phyloP scores from a whole-genome alignment of 2,329 filamentous ascomycete species.

The Curvularia sp. region DNA sequence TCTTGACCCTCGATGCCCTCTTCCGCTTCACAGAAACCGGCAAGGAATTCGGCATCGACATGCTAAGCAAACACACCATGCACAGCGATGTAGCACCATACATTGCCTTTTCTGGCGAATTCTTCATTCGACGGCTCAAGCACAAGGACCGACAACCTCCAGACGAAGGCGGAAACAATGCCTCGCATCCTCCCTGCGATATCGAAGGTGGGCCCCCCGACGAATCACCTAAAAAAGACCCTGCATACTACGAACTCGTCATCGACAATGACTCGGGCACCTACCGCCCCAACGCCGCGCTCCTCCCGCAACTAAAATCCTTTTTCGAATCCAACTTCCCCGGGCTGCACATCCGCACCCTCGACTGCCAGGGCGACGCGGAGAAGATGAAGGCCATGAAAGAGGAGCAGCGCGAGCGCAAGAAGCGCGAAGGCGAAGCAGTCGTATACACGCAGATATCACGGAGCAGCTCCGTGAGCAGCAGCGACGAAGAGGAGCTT shows the following conservation, averaged over 20 bases:
- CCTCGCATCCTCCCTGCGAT: constrained; percentile 61
- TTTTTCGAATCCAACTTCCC: constrained; percentile 79
- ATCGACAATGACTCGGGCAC: constrained; percentile 97
- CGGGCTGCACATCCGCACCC: constrained; percentile 73
- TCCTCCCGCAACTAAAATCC: constrained; percentile 73
- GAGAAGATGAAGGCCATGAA: constrained; percentile 78
- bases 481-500: constrained; percentile 65
- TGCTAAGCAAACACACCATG: constrained; percentile 96
- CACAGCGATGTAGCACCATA: constrained; percentile 92
- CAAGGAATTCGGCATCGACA: constrained; percentile 92
- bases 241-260: constrained; percentile 76
- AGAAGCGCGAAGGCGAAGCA: constrained; percentile 67
- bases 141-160: constrained; percentile 53
- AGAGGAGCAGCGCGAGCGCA: constrained; percentile 73
- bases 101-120: constrained; percentile 91
- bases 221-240: constrained; percentile 57
- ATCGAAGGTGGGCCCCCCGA: constrained; percentile 56
- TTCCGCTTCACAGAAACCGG: constrained; percentile 94
- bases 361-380: constrained; percentile 77
- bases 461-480: constrained; percentile 57
- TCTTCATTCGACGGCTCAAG: constrained; percentile 79
- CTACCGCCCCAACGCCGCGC: constrained; percentile 82
- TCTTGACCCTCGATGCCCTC: constrained; percentile 84
- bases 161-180: constrained; percentile 43
- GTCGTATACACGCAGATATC: constrained; percentile 64